Percentiles rank a stretch among this genome's conserved stretches.
Conservation (phyloP, 164 flowering plant species). For the Magnolia changhungtana region DNA sequence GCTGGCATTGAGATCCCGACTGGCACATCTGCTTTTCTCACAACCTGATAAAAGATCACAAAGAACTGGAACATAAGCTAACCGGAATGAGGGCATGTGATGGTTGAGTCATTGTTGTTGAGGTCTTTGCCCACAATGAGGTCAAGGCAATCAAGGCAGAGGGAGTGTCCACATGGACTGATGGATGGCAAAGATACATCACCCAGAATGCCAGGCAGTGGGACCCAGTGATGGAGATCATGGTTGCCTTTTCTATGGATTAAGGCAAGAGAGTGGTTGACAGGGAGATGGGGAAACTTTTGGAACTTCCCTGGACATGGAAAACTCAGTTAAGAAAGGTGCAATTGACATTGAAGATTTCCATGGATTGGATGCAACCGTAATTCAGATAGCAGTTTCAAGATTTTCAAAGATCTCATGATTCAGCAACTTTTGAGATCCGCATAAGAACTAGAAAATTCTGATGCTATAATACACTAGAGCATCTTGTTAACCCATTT, state of each 20-base stretch:
- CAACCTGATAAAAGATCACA: constrained; percentile 15
- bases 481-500: neutral
- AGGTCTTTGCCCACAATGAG: neutral
- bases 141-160: neutral
- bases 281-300: too few species aligned
- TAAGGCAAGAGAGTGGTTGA: too few species aligned
- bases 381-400: too few species aligned
- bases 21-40: constrained; percentile 19
- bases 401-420: too few species aligned
- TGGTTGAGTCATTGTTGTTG: neutral
- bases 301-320: neutral
- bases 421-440: too few species aligned
- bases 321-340: neutral
- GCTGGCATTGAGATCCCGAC: constrained; percentile 1
- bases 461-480: too few species aligned
- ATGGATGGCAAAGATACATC: neutral
- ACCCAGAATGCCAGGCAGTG: neutral
- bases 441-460: too few species aligned
- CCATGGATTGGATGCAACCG: too few species aligned
- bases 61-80: neutral
- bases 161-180: neutral
- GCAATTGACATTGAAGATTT: neutral
- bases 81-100: neutral
- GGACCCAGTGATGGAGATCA: too few species aligned
- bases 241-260: too few species aligned